Evolutionary conservation across 2,329 filamentous ascomycete genomes (phyloP).

Genomic region (Fusarium sp.): DNA sequence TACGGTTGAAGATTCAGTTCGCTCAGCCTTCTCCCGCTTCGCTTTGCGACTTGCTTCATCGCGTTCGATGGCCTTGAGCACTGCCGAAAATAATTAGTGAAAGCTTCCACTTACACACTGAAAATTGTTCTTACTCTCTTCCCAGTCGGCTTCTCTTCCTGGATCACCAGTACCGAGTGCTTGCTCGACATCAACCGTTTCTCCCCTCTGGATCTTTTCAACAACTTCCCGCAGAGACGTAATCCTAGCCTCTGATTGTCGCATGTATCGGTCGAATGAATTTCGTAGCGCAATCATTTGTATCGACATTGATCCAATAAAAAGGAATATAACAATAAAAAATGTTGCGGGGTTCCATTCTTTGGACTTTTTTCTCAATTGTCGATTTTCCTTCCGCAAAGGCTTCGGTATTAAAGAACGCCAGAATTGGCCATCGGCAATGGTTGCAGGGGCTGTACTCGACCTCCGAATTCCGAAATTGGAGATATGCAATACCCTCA

Average conservation of each 20-base stretch:
- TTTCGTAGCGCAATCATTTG: slow-evolving; percentile 86
- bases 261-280: slow-evolving; percentile 76
- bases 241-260: slow-evolving; percentile 83
- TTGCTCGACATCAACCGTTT: slow-evolving; percentile 86
- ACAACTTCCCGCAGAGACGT: slow-evolving; percentile 79
- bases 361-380: slow-evolving; percentile 61
- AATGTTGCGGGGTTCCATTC: slow-evolving; percentile 86
- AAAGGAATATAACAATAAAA: slow-evolving; percentile 81
- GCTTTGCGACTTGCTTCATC: slow-evolving; percentile 66
- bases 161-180: slow-evolving; percentile 81
- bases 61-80: slow-evolving; percentile 73
- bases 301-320: slow-evolving; percentile 96
- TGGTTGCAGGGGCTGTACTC: slow-evolving; percentile 59
- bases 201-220: slow-evolving; percentile 74
- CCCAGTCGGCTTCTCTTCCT: slow-evolving; percentile 85
- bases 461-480: slow-evolving; percentile 43
- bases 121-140: slow-evolving; percentile 71
- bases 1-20: slow-evolving; percentile 36
- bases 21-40: slow-evolving; percentile 54
- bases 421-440: slow-evolving; percentile 73
- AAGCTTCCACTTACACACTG: not conserved
- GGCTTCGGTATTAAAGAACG: slow-evolving; percentile 75
- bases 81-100: slow-evolving; percentile 53
- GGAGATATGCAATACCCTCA: not conserved
- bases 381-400: slow-evolving; percentile 60